phyloP scores from a whole-genome alignment of 768 basidiomycete genomes.

The Macrocybe gigantea region DNA sequence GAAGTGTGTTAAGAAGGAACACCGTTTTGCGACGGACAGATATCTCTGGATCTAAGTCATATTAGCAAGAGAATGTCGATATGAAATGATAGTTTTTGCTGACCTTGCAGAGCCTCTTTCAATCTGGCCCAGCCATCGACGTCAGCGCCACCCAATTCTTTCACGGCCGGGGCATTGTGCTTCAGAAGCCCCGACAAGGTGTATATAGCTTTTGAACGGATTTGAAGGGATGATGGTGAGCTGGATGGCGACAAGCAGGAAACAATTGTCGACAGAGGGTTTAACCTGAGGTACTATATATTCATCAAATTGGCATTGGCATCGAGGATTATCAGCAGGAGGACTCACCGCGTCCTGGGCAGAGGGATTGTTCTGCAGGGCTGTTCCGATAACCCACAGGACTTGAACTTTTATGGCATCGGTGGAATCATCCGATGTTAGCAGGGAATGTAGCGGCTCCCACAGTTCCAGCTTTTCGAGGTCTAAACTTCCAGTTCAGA shows the following conservation, averaged over 20 bases:
- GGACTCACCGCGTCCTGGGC: slow-evolving; percentile 68
- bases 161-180: slow-evolving; percentile 67
- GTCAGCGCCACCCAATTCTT: slow-evolving; percentile 36
- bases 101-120: slow-evolving; percentile 56
- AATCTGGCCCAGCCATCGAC: slow-evolving; percentile 62
- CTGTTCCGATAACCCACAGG: slow-evolving; percentile 86
- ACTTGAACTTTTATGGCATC: slow-evolving; percentile 61
- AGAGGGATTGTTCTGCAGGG: slow-evolving; percentile 83
- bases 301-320: slow-evolving; percentile 1
- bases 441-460: slow-evolving; percentile 65
- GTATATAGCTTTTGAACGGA: slow-evolving; percentile 80
- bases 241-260: slow-evolving; percentile 51
- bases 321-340: background rate
- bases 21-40: slow-evolving; percentile 70
- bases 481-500: slow-evolving; percentile 37
- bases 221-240: slow-evolving; percentile 37
- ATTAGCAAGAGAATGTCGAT: background rate
- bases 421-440: slow-evolving; percentile 47
- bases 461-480: slow-evolving; percentile 72
- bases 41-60: slow-evolving; percentile 63
- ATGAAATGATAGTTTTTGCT: slow-evolving; percentile 1
- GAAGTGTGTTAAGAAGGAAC: slow-evolving; percentile 71
- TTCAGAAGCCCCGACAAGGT: slow-evolving; percentile 73
- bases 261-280: slow-evolving; percentile 63
- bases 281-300: slow-evolving; percentile 51